Base-by-base conservation (phyloP, 495 filamentous ascomycete genomes). In the Penicillium samsonianum region DNA sequence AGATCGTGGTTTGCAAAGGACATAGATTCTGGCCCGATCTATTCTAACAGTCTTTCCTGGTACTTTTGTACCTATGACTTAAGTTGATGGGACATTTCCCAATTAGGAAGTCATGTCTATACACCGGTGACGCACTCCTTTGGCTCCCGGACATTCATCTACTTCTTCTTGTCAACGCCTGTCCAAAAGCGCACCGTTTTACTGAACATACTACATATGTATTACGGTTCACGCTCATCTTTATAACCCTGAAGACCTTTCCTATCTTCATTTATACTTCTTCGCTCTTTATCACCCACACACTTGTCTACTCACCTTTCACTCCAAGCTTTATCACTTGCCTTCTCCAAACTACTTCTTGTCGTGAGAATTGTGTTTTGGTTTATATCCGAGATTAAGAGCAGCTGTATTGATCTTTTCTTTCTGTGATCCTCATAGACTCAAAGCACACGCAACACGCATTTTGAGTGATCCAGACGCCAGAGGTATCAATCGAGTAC, bases 51-150 rank as follows among this genome's bases (percentile, higher is more conserved):
- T 43, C 19, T 48, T 62, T 58, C 49, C 42, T 59, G 61, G 63
- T n/a, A n/a, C 35, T 52, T 47, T 53, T 47, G 37, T 56, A 38
- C 50, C 42, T 9, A 25, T 19, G 23, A n/a, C 17, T 9, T 33
- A 35, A 35, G 30, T 17, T 35, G n/a, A 48, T 50, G 62, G 44
- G 60, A 63, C 33, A n/a, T 25, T 23, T 26, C 63, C 57, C 40
- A 48, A 63, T 53, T 41, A 60, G 57, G 60, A 65, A 53, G 30
- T 31, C 26, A 53, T 49, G 54, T 51, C 57, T 57, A 49, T 59
- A 49, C 55, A 58, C 53, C 37, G 30, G 63, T 66, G 63, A 63
- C 54, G 63, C 60, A 58, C 46, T 35, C 43, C 33, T 48, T 40
- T 58, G 47, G 43, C 42, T 37, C 45, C 54, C 55, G 41, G 53